Evolutionary conservation across 768 basidiomycete genomes (phyloP).

Genomic region (Leccinum aurantiacum): DNA sequence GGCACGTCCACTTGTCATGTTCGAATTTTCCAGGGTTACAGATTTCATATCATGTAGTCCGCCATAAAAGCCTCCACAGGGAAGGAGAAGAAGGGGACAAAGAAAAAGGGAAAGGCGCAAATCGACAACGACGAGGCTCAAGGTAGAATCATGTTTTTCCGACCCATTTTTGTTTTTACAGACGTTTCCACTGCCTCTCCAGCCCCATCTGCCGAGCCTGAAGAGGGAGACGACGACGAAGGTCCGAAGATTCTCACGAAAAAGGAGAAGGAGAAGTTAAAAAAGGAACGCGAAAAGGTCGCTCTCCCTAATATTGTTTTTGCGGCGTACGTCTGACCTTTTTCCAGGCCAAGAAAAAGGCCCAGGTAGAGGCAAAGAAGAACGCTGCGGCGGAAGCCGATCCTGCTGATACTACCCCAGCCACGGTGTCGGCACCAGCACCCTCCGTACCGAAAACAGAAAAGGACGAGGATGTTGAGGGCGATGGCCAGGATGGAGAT

Average conservation of each 20-base stretch:
- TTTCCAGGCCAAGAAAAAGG: slow-evolving; percentile 69
- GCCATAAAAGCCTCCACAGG: slow-evolving; percentile 54
- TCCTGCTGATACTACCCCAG: slow-evolving; percentile 27
- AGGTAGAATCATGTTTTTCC: slow-evolving; percentile 10
- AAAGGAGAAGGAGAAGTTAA: slow-evolving; percentile 95
- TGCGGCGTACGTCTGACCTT: slow-evolving; percentile 11
- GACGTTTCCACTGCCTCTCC: slow-evolving; percentile 32
- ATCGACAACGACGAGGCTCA: slow-evolving; percentile 12
- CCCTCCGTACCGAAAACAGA: slow-evolving; percentile 34
- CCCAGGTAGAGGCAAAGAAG: slow-evolving; percentile 87
- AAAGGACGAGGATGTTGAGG: slow-evolving; percentile 64
- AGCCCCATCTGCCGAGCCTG: slow-evolving; percentile 29
- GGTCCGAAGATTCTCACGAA: slow-evolving; percentile 78
- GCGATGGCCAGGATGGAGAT: slow-evolving; percentile 57
- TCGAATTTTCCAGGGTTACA: neutral
- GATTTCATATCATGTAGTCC: slow-evolving; percentile 43
- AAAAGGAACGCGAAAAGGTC: slow-evolving; percentile 97
- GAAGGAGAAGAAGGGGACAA: slow-evolving; percentile 25
- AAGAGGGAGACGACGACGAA: slow-evolving; percentile 41
- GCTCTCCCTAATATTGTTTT: slow-evolving; percentile 8
- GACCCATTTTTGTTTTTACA: slow-evolving; percentile 4
- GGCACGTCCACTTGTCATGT: slow-evolving; percentile 43
- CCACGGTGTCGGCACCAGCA: slow-evolving; percentile 16
- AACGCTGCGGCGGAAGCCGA: slow-evolving; percentile 33
- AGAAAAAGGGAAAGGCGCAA: slow-evolving; percentile 22